Evolutionary conservation across 208 protist species (phyloP).

Genomic region (Trichomonas tenax): DNA sequence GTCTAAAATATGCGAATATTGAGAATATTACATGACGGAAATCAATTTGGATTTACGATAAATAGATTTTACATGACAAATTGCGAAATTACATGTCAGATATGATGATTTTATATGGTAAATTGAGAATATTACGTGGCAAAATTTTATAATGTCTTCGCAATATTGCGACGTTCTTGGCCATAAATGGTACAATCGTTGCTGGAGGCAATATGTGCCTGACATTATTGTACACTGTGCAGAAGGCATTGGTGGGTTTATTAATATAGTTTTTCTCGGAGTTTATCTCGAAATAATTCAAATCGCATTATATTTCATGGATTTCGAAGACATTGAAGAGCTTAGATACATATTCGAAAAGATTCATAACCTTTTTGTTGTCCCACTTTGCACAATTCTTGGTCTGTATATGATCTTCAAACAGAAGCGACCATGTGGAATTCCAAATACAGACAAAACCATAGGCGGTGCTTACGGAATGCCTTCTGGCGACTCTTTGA

Average conservation of each 20-base stretch:
- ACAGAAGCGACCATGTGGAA: background rate
- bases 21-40: no score
- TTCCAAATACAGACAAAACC: background rate
- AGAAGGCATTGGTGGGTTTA: background rate
- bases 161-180: background rate
- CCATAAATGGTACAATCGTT: background rate
- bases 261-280: background rate
- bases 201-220: background rate
- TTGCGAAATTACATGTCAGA: no score
- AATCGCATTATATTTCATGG: background rate
- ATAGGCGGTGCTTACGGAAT: background rate
- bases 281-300: background rate
- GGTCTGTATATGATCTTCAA: background rate
- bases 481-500: background rate
- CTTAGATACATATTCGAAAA: background rate
- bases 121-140: no score
- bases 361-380: background rate
- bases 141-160: no score
- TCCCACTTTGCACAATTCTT: background rate
- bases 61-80: no score
- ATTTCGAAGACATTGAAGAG: background rate
- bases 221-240: background rate
- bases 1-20: no score
- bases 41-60: no score
- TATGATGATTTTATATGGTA: no score